Evolutionary conservation across 1,284 basidiomycete genomes (phyloP).

Genomic region (Heterobasidion occidentale): DNA sequence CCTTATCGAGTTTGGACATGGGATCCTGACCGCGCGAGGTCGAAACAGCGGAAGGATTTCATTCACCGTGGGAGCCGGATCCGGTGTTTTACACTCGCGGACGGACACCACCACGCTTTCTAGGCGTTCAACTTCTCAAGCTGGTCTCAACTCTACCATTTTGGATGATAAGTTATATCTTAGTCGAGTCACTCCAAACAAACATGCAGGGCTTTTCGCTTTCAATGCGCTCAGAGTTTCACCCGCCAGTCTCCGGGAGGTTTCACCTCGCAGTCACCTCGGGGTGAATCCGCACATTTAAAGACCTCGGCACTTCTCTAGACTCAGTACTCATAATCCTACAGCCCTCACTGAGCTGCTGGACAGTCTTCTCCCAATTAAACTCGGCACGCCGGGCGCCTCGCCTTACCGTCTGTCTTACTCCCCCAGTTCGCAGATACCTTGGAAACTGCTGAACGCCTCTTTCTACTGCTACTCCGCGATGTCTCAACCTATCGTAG

Average conservation of each 20-base stretch:
- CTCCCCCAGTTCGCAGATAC: background rate
- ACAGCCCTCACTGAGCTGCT: constrained; percentile 15
- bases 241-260: constrained; percentile 16
- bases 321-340: constrained; percentile 14
- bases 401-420: background rate
- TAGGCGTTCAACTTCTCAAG: background rate
- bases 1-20: too few relatives aligned
- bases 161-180: too few relatives aligned
- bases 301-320: constrained; percentile 23
- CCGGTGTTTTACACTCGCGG: background rate
- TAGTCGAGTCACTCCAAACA: too few relatives aligned
- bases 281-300: constrained; percentile 22
- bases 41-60: too few relatives aligned
- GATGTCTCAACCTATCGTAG: constrained; percentile 14
- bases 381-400: background rate
- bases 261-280: constrained; percentile 21
- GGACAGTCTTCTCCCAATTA: constrained; percentile 12
- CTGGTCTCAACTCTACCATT: too few relatives aligned
- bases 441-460: background rate
- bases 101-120: background rate
- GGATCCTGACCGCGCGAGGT: too few relatives aligned
- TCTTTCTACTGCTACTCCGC: constrained; percentile 7
- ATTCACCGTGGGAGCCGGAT: background rate
- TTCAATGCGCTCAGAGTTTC: background rate
- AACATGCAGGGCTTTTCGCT: background rate